These are phyloP conservation scores for Scheffersomyces titani DNA, from an alignment of 1,139 yeast species.

Conservation along the genomic window DNA sequence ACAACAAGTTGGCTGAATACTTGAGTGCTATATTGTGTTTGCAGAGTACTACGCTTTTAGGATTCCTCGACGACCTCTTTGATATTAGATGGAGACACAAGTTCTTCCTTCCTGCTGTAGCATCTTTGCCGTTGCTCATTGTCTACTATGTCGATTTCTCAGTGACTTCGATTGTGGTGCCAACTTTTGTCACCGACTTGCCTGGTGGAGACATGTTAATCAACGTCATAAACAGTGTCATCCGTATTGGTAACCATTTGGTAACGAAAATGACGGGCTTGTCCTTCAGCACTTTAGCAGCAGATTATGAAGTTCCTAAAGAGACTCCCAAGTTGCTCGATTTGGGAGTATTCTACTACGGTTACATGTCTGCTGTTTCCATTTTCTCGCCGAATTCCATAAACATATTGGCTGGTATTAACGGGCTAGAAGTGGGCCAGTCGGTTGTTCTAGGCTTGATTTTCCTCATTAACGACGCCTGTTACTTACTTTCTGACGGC, in stretches of 20 bases:
- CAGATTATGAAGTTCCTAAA: conserved; percentile 31
- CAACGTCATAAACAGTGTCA: conserved; percentile 22
- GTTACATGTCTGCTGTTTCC: conserved; percentile 87
- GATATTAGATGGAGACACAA: conserved; percentile 98
- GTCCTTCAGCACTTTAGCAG: conserved; percentile 37
- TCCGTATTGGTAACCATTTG: conserved; percentile 33
- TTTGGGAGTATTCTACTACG: conserved; percentile 76
- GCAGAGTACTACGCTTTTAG: conserved; percentile 81
- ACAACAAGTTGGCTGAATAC: conserved; percentile 81
- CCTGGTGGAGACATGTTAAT: conserved; percentile 26
- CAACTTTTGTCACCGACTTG: conserved; percentile 56
- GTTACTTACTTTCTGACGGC: conserved; percentile 54
- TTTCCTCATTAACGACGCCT: conserved; percentile 71
- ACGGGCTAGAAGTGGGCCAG: conserved; percentile 96
- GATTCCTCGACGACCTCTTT: conserved; percentile 91
- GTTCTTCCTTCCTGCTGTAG: conserved; percentile 92
- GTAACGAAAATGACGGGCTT: conserved; percentile 40
- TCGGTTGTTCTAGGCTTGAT: conserved; percentile 74
- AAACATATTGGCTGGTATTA: conserved; percentile 92
- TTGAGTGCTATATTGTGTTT: conserved; percentile 81
- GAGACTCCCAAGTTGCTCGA: conserved; percentile 56
- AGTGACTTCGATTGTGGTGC: conserved; percentile 86
- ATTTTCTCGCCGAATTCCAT: conserved; percentile 97
- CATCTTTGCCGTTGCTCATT: conserved; percentile 85
- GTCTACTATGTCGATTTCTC: conserved; percentile 95